Base-by-base conservation (phyloP, 768 basidiomycete genomes). In the Asterophora lycoperdoides region DNA sequence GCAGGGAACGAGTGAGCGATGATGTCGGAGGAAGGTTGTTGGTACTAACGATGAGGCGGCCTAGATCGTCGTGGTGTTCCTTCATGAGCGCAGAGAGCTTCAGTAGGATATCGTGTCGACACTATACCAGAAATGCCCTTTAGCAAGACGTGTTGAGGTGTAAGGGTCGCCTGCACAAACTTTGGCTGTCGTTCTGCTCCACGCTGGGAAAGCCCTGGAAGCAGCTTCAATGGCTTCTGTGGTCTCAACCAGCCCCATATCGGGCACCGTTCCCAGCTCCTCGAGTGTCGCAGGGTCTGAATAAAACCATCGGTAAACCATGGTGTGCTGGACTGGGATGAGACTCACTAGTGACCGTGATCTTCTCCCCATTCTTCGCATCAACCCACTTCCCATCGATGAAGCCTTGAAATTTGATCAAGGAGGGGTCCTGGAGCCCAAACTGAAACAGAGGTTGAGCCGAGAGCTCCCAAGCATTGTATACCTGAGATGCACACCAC, bases 351-450 rank as follows among this genome's bases (percentile, higher is more conserved):
- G 73, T 80, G 33, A 97, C 92, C 23, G 69, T 62, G 54, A 96
- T 84, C 18, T 70, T 86, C 46, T 76, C 80, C 6, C 86, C 84
- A 38, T 78, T 81, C 54, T 78, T 78, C n/a, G 89, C 84, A 54
- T 88, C 82, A 2, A 90, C 71, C 88, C 91, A 93, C 65, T 93
- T 80, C 0, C 93, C 94, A 60, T 84, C 79, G 62, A 97, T 88
- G 51, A 84, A 77, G 0, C 77, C 89, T 67, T 91, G 81, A 20
- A 79, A 79, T 57, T 82, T 85, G 60, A 94, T 72, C 49, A 97
- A 66, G 5, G 78, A 75, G 0, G 83, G 62, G 60, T 97, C 93
- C 60, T 84, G 87, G 52, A 97, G 74, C 30, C 81, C 84, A 65
- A 84, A 83, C 84, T 86, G 49, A 11, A 18, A 11, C 19, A 19